Evolutionary conservation across 352 stramenopile species (phyloP).

Genomic region (Phytophthora syringae): DNA sequence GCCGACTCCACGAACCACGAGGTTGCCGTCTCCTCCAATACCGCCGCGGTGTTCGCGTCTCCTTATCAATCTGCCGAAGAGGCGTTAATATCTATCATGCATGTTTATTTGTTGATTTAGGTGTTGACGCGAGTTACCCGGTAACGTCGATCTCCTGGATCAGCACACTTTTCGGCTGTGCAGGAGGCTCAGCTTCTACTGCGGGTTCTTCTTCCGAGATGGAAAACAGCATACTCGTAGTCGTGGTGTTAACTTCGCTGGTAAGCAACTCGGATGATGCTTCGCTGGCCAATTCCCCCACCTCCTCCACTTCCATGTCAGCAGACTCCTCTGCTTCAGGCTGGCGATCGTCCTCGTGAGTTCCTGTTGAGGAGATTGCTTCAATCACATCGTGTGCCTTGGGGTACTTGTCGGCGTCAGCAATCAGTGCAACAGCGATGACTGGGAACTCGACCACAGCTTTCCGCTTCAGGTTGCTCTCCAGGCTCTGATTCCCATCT

Average conservation of each 20-base stretch:
- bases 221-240: slow-evolving; percentile 23
- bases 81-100: slow-evolving; percentile 24
- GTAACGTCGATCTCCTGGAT: slow-evolving; percentile 39
- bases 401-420: slow-evolving; percentile 60
- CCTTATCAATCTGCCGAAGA: too few species aligned
- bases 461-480: slow-evolving; percentile 81
- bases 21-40: too few species aligned
- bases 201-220: slow-evolving; percentile 26
- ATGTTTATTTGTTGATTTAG: slow-evolving; percentile 18
- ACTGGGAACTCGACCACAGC: slow-evolving; percentile 83
- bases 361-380: slow-evolving; percentile 32
- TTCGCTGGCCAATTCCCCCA: slow-evolving; percentile 1
- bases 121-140: slow-evolving; percentile 15
- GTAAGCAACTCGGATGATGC: slow-evolving; percentile 15
- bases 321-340: slow-evolving; percentile 6
- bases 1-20: too few species aligned
- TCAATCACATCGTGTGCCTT: slow-evolving; percentile 78
- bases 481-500: slow-evolving; percentile 63
- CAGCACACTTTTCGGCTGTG: slow-evolving; percentile 21
- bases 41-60: too few species aligned
- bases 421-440: slow-evolving; percentile 57
- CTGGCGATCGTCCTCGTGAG: slow-evolving; percentile 11
- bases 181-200: slow-evolving; percentile 2
- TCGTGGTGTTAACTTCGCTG: slow-evolving; percentile 3
- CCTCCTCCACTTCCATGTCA: slow-evolving; percentile 19